These are phyloP conservation scores for Brachypodium distachyon DNA, from an alignment of 202 grass and related monocot species.

Conservation along the genomic window DNA sequence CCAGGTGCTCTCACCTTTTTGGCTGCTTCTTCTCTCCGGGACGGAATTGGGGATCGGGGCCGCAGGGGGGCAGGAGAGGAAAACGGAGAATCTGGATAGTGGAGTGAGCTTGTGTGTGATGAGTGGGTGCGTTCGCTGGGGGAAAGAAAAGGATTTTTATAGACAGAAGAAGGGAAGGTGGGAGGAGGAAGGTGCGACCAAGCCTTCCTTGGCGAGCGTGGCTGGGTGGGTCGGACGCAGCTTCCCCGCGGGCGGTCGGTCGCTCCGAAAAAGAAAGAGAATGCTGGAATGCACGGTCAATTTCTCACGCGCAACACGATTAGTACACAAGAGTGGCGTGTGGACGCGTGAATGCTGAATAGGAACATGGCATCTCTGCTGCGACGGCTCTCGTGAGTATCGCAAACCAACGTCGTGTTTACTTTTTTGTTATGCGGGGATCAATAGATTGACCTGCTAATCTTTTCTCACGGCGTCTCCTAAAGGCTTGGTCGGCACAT, in stretches of 20 bases:
- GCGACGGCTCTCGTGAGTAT: too few species aligned
- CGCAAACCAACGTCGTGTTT: too few species aligned
- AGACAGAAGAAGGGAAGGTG: background rate
- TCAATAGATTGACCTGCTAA: too few species aligned
- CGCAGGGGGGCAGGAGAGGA: background rate
- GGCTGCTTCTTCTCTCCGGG: background rate
- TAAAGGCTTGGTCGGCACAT: too few species aligned
- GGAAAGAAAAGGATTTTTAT: background rate
- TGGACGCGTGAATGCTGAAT: too few species aligned
- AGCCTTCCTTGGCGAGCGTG: background rate
- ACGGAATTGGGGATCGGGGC: background rate
- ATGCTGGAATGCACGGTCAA: background rate
- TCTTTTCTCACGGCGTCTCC: too few species aligned
- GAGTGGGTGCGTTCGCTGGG: background rate
- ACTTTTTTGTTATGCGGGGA: too few species aligned
- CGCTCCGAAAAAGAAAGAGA: background rate
- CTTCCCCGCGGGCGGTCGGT: background rate
- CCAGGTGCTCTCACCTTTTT: conserved; percentile 15
- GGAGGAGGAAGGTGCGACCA: background rate
- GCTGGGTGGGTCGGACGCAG: conserved; percentile 8
- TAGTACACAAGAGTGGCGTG: background rate
- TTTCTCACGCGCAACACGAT: conserved; percentile 1
- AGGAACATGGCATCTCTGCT: too few species aligned
- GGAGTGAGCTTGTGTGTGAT: background rate
- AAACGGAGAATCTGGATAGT: background rate